These are phyloP conservation scores for Anastatica hierochuntica DNA, from an alignment of 345 rosid species.

Conservation along the genomic window DNA sequence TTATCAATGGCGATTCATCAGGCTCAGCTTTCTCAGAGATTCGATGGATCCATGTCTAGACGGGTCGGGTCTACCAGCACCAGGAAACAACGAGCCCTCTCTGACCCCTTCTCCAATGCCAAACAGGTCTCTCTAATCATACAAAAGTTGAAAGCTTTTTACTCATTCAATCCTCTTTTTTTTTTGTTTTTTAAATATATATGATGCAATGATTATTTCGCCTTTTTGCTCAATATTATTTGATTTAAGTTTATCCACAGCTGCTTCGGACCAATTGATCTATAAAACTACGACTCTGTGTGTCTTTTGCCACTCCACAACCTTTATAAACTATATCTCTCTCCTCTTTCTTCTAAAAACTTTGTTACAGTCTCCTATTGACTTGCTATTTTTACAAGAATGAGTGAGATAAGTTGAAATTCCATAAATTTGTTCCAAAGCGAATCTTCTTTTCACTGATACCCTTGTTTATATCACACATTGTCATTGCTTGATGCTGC, in stretches of 20 bases:
- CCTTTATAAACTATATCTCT: too few relatives aligned
- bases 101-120: conserved; percentile 64
- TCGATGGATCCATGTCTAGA: conserved; percentile 97
- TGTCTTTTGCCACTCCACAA: too few relatives aligned
- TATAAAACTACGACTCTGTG: too few relatives aligned
- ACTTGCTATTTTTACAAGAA: neutral
- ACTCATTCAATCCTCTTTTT: neutral
- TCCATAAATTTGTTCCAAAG: conserved; percentile 8
- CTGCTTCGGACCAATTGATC: too few relatives aligned
- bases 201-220: conserved; percentile 1
- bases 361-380: neutral
- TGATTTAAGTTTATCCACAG: too few relatives aligned
- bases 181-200: conserved; percentile 5
- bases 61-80: conserved; percentile 73
- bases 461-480: neutral
- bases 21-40: conserved; percentile 81
- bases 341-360: neutral
- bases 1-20: conserved; percentile 91
- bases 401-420: too few relatives aligned
- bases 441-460: conserved; percentile 8
- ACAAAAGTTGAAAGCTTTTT: conserved; percentile 7
- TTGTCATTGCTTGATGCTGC: too few relatives aligned
- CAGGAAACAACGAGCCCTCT: conserved; percentile 40
- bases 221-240: conserved; percentile 1
- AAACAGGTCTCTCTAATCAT: conserved; percentile 44